phyloP scores from a whole-genome alignment of 352 stramenopile genomes.

The Globisporangium splendens region DNA sequence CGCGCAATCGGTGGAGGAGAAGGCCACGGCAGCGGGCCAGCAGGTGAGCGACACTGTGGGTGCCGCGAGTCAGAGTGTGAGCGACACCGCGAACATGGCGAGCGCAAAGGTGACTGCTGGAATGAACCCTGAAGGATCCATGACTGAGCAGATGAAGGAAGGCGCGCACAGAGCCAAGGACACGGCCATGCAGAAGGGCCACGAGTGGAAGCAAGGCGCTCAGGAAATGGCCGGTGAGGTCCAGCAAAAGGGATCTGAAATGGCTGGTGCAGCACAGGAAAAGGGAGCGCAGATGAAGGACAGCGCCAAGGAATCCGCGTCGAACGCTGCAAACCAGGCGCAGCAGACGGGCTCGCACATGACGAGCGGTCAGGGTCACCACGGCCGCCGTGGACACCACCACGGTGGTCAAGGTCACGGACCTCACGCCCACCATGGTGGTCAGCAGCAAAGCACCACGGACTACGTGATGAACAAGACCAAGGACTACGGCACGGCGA shows the following conservation, averaged over 20 bases:
- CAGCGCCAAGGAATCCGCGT: not conserved
- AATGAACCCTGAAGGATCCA: no score
- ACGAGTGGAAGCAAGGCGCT: conserved; percentile 5
- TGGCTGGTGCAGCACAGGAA: not conserved
- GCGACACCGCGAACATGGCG: not conserved
- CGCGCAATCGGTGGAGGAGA: conserved; percentile 34
- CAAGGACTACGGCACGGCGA: not conserved
- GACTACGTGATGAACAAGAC: not conserved
- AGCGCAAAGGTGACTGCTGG: conserved; percentile 13
- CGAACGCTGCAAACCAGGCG: not conserved
- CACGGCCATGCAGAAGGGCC: not conserved
- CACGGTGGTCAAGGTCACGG: no score
- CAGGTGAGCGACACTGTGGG: conserved; percentile 1
- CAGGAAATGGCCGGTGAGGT: not conserved
- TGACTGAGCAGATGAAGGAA: no score
- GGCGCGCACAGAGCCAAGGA: no score
- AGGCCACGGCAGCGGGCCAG: conserved; percentile 6
- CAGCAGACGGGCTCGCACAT: no score
- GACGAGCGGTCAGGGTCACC: no score
- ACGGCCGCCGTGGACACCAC: no score
- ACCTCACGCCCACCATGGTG: no score
- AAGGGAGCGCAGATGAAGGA: not conserved
- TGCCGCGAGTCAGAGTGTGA: no score
- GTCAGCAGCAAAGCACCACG: not conserved
- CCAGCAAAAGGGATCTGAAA: not conserved